Evolutionary conservation across 768 basidiomycete species (phyloP).

Genomic region (Hydnum rufescens): DNA sequence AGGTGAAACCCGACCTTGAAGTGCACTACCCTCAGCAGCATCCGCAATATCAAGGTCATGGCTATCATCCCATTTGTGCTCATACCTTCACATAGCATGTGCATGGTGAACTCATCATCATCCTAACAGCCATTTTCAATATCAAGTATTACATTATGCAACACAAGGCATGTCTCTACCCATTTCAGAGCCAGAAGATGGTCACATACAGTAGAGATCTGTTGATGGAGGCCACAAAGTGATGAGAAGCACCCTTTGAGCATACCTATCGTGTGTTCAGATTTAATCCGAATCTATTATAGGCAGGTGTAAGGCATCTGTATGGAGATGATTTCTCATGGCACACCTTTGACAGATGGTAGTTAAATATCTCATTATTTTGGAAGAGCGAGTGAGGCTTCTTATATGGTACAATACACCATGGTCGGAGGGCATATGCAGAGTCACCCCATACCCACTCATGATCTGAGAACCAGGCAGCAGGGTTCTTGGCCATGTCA

Average conservation of each 20-base stretch:
- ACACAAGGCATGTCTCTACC: not conserved
- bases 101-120: too few species aligned
- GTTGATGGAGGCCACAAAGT: too few species aligned
- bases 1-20: too few species aligned
- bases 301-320: not conserved
- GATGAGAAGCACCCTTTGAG: constrained; percentile 21
- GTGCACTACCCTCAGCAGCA: too few species aligned
- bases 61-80: too few species aligned
- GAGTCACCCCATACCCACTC: constrained; percentile 14
- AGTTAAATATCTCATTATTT: constrained; percentile 17
- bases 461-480: too few species aligned
- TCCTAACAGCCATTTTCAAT: not conserved
- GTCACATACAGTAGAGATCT: constrained; percentile 4
- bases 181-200: too few species aligned
- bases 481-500: too few species aligned
- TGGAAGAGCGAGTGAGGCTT: constrained; percentile 16
- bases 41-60: too few species aligned
- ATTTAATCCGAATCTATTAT: too few species aligned
- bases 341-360: constrained; percentile 12
- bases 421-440: constrained; percentile 17
- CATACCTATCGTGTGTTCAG: constrained; percentile 23
- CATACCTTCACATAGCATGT: too few species aligned
- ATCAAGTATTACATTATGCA: not conserved
- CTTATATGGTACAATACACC: too few species aligned
- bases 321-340: not conserved